Conservation (phyloP, 495 filamentous ascomycete genomes). For the Tirmania nivea region DNA sequence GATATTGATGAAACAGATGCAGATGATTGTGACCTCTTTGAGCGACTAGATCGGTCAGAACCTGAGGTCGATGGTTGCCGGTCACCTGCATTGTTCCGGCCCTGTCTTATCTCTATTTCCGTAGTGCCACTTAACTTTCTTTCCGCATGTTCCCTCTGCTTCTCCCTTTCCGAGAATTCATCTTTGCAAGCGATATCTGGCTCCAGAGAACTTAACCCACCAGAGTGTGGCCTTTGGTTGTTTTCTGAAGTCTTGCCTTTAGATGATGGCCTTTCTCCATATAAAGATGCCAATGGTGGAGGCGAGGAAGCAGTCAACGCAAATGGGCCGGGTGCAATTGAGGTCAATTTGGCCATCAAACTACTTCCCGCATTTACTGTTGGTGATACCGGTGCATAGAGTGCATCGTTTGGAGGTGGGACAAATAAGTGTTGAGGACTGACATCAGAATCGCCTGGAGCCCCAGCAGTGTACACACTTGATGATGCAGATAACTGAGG, state of each 20-base stretch:
- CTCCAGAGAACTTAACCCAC: too few species aligned
- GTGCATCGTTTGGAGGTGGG: neutral
- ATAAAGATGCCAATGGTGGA: neutral
- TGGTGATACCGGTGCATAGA: slow-evolving; percentile 30
- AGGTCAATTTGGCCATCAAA: slow-evolving; percentile 38
- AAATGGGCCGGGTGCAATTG: slow-evolving; percentile 46
- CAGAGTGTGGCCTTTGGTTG: too few species aligned
- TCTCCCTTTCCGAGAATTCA: too few species aligned
- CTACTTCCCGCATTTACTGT: slow-evolving; percentile 21
- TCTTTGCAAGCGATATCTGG: too few species aligned
- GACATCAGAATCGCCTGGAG: neutral
- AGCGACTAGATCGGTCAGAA: neutral
- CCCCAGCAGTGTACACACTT: neutral
- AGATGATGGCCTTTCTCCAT: slow-evolving; percentile 1
- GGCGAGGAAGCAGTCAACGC: slow-evolving; percentile 22
- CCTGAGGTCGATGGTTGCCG: neutral
- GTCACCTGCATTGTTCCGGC: neutral
- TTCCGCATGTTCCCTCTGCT: too few species aligned
- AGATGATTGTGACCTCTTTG: neutral
- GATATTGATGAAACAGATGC: neutral
- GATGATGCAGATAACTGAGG: neutral
- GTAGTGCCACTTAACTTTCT: too few species aligned
- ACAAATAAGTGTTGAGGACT: neutral
- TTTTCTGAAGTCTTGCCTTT: slow-evolving; percentile 8
- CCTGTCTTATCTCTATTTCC: too few species aligned